phyloP scores from a whole-genome alignment of 176 grass and related monocot genomes.

The Ensete glaucum region DNA sequence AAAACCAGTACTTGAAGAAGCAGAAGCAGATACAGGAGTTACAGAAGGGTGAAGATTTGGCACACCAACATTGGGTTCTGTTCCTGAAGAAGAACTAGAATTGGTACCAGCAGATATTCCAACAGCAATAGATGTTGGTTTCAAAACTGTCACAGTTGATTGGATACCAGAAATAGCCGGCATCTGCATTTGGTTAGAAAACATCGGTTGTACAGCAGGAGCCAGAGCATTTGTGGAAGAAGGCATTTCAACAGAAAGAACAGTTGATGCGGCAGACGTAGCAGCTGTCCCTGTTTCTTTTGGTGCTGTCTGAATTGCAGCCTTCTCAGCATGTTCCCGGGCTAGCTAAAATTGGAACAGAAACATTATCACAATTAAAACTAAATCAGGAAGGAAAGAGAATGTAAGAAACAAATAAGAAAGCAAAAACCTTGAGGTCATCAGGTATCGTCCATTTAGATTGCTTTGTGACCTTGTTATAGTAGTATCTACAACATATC shows the following conservation, averaged over 20 bases:
- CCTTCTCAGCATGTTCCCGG: slow-evolving; percentile 74
- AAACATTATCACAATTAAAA: slow-evolving; percentile 8
- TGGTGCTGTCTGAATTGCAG: slow-evolving; percentile 31
- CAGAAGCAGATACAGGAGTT: slow-evolving; percentile 16
- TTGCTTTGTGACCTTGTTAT: slow-evolving; percentile 68
- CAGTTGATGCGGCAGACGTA: slow-evolving; percentile 20
- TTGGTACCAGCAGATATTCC: slow-evolving; percentile 24
- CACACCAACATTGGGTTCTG: slow-evolving; percentile 4
- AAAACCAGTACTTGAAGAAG: slow-evolving; percentile 23
- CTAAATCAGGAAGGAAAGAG: not conserved
- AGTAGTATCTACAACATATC: slow-evolving; percentile 47
- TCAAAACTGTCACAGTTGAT: slow-evolving; percentile 13
- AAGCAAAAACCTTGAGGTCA: slow-evolving; percentile 56
- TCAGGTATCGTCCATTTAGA: slow-evolving; percentile 97
- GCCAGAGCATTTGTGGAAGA: slow-evolving; percentile 4
- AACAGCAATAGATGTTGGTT: slow-evolving; percentile 22
- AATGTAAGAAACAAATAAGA: not conserved
- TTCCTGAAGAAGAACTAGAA: slow-evolving; percentile 25
- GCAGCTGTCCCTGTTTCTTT: slow-evolving; percentile 30
- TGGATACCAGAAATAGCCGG: slow-evolving; percentile 29
- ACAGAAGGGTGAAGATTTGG: slow-evolving; percentile 31
- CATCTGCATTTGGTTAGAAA: slow-evolving; percentile 35
- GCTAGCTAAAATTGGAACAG: slow-evolving; percentile 35
- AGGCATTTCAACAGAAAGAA: slow-evolving; percentile 13
- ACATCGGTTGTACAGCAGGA: slow-evolving; percentile 23